Conservation (phyloP, 441 rosid genomes). For the Gossypium laxum region DNA sequence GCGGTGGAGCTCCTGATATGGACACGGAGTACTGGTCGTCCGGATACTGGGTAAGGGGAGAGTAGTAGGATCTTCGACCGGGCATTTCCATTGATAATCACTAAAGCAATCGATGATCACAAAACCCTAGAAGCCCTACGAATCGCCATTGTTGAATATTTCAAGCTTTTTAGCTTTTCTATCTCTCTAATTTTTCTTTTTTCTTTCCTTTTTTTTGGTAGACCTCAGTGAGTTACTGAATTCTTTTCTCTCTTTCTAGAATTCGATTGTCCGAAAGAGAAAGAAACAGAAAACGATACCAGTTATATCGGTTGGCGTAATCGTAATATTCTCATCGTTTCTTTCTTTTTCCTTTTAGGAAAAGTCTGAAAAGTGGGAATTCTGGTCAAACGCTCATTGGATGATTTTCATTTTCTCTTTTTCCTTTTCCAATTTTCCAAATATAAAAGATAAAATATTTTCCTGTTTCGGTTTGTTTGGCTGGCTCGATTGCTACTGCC, state of each 20-base stretch:
- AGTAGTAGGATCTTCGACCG: conserved; percentile 74
- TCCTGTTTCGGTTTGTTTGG: neutral
- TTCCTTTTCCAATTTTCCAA: neutral
- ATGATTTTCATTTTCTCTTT: neutral
- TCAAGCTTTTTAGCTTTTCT: conserved; percentile 17
- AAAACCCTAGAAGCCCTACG: conserved; percentile 39
- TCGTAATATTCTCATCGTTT: conserved; percentile 21
- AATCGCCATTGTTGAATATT: conserved; percentile 41
- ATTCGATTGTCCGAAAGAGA: conserved; percentile 24
- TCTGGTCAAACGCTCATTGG: conserved; percentile 3
- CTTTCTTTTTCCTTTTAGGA: too few species aligned
- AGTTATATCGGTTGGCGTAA: conserved; percentile 25
- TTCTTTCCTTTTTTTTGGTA: neutral
- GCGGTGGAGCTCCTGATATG: conserved; percentile 32
- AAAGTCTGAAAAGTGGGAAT: neutral
- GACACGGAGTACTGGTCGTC: conserved; percentile 48
- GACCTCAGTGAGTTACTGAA: too few species aligned
- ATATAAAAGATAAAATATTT: neutral
- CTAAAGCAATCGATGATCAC: conserved; percentile 13
- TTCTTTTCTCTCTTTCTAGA: conserved; percentile 21
- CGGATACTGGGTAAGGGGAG: conserved; percentile 63
- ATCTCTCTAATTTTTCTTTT: neutral
- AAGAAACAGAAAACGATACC: conserved; percentile 18
- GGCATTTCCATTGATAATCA: conserved; percentile 72
- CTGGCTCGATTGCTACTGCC: neutral